Conservation (phyloP, 2,329 filamentous ascomycete genomes). For the Fusarium tricinctum region DNA sequence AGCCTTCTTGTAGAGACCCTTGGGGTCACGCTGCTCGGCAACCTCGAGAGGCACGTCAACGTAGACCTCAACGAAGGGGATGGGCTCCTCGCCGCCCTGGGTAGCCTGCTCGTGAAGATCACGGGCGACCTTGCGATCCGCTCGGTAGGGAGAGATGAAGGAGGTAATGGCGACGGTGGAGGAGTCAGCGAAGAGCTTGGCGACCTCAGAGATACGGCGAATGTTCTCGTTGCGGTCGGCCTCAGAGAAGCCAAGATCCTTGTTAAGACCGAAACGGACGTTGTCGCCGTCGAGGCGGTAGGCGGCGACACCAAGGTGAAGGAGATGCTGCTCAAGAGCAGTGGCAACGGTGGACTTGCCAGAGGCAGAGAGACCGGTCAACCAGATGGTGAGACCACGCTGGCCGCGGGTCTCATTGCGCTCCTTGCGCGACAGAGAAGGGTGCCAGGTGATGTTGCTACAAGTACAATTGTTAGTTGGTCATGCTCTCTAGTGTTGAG, state of each 20-base stretch:
- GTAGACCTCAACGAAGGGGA: conserved; percentile 94
- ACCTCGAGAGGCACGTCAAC: conserved; percentile 93
- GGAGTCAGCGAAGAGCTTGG: conserved; percentile 95
- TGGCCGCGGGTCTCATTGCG: conserved; percentile 83
- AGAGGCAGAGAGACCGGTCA: conserved; percentile 94
- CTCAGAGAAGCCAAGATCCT: conserved; percentile 95
- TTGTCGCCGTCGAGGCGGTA: conserved; percentile 99
- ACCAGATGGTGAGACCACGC: conserved; percentile 95
- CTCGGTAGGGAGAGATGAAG: conserved; percentile 95
- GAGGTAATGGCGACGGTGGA: conserved; percentile 90
- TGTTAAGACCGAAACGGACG: conserved; percentile 97
- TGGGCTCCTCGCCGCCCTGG: conserved; percentile 72
- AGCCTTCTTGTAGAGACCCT: conserved; percentile 98
- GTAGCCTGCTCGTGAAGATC: conserved; percentile 76
- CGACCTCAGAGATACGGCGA: conserved; percentile 93
- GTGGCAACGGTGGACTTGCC: conserved; percentile 98
- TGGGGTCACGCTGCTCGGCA: conserved; percentile 94
- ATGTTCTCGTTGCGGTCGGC: conserved; percentile 98
- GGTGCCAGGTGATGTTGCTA: conserved; percentile 94
- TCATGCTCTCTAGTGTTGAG: conserved; percentile 23
- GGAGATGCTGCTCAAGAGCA: conserved; percentile 95
- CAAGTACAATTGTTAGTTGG: conserved; percentile 18
- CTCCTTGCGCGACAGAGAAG: conserved; percentile 82
- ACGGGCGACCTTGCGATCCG: conserved; percentile 86
- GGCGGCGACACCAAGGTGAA: conserved; percentile 84